phyloP scores from a whole-genome alignment of 2,329 filamentous ascomycete species.

The Colletotrichum tanaceti region DNA sequence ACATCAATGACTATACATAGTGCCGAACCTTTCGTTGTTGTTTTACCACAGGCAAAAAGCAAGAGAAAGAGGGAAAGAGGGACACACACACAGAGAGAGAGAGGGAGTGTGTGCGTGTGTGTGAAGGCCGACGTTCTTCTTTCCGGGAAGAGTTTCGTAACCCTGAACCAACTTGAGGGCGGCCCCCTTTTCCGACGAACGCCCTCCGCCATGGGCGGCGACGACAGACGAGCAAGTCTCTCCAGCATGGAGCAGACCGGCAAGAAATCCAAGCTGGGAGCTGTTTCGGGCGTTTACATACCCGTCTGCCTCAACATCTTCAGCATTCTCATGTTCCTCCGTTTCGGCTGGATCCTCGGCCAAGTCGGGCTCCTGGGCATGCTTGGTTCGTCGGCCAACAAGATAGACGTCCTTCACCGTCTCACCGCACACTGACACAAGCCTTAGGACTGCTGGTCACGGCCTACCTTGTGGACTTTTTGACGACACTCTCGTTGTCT shows the following conservation, averaged over 20 bases:
- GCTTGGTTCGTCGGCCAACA: constrained; percentile 66
- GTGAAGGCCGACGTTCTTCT: constrained; percentile 23
- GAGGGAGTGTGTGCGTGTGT: neutral
- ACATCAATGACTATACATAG: constrained; percentile 3
- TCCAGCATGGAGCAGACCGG: constrained; percentile 49
- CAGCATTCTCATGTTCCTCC: constrained; percentile 91
- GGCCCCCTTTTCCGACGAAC: neutral
- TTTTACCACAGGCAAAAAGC: constrained; percentile 14
- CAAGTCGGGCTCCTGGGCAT: constrained; percentile 84
- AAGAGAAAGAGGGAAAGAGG: neutral
- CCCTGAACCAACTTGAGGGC: neutral
- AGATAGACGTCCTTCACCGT: constrained; percentile 17
- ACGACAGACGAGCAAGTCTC: constrained; percentile 37
- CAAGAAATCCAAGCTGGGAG: constrained; percentile 74
- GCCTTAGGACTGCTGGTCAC: constrained; percentile 73
- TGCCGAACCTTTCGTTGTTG: constrained; percentile 10
- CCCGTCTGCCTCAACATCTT: constrained; percentile 90
- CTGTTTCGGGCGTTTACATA: constrained; percentile 84
- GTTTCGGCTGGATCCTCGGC: constrained; percentile 86
- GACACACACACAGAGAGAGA: neutral
- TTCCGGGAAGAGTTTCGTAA: constrained; percentile 15
- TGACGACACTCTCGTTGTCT: constrained; percentile 87
- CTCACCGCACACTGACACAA: constrained; percentile 41
- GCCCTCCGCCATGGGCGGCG: constrained; percentile 33
- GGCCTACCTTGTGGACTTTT: constrained; percentile 84